Percentiles rank a stretch among this genome's conserved stretches.
These are phyloP conservation scores for Fremontodendron californicum DNA, from an alignment of 345 rosid species.

Conservation along the genomic window DNA sequence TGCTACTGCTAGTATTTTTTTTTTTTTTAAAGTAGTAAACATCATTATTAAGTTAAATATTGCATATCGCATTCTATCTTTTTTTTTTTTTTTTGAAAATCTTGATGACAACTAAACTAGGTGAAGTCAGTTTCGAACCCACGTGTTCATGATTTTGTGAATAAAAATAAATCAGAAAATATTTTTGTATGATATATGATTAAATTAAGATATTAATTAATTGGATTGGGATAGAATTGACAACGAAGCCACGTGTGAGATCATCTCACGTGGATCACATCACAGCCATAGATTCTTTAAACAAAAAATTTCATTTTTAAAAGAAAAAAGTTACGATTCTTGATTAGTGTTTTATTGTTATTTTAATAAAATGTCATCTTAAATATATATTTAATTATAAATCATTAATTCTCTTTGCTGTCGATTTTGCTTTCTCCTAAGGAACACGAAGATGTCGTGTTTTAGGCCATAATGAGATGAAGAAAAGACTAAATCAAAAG, in stretches of 20 bases:
- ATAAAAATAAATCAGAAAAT: not conserved
- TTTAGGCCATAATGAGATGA: not conserved
- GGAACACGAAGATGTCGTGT: not conserved
- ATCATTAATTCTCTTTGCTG: not conserved
- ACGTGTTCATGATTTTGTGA: not conserved
- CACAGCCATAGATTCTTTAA: slow-evolving; percentile 16
- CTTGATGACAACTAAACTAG: not conserved
- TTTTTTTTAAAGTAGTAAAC: too few species aligned
- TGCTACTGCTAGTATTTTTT: too few species aligned
- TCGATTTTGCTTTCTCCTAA: not conserved
- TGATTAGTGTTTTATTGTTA: not conserved
- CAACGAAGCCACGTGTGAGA: slow-evolving; percentile 31
- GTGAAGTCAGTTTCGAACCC: not conserved
- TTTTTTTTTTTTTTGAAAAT: not conserved
- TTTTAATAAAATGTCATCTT: not conserved
- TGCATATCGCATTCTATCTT: not conserved
- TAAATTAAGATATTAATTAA: not conserved
- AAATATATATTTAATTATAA: not conserved
- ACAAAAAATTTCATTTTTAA: not conserved
- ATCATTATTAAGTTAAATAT: not conserved
- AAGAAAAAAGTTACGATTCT: too few species aligned
- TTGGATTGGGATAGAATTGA: not conserved
- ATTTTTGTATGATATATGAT: not conserved
- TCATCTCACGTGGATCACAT: slow-evolving; percentile 20
- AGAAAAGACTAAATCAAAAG: not conserved